Base-by-base conservation (phyloP, 1,284 basidiomycete species). In the Mrakiaceae sp. region DNA sequence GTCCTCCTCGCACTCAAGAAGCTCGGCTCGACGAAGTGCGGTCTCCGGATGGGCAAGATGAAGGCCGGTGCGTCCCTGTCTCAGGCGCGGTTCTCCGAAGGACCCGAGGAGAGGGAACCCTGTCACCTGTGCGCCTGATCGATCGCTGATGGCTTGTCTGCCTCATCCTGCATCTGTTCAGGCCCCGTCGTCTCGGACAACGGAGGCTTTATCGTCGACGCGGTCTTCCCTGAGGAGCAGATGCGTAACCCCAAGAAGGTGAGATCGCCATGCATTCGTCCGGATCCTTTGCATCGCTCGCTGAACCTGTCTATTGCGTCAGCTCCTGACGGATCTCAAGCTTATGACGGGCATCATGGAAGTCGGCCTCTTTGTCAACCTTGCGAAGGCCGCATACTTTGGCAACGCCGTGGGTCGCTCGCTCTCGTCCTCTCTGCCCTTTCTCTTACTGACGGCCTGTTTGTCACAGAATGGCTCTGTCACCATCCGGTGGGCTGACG, bases 351-450 rank as follows among this genome's bases (percentile, higher is more conserved):
- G 96, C 65, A 92, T 98, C 10, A 88, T 98, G 46, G 95, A 98
- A 76, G 96, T 98, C 47, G 96, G 96, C 0, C 77, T 98, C 39
- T 98, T 98, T 80, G 93, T 90, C 73, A 80, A 85, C 63, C 87
- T 98, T 82, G 91, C 88, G n/a, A 84, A 87, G 74, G 92, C 91
- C 0, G 94, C 94, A 9, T 98, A 98, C 81, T 98, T 98, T 78
- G 95, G 95, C 16, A 95, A 96, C 71, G 82, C 86, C 78, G 88
- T 88, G 66, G 67, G 80, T 73, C 12, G 40, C 44, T 39, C 62
- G n/a, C 59, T 63, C 40, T n/a, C 46, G 16, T 55, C 63, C 44
- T 72, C 73, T 49, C 69, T 70, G 27, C 14, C 6, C 55, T n/a
- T 53, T 43, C 27, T 10, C 46, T 39, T 12, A 59, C 64, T 59